phyloP scores from a whole-genome alignment of 768 basidiomycete genomes.

The Xerocomellus chrysenteron region DNA sequence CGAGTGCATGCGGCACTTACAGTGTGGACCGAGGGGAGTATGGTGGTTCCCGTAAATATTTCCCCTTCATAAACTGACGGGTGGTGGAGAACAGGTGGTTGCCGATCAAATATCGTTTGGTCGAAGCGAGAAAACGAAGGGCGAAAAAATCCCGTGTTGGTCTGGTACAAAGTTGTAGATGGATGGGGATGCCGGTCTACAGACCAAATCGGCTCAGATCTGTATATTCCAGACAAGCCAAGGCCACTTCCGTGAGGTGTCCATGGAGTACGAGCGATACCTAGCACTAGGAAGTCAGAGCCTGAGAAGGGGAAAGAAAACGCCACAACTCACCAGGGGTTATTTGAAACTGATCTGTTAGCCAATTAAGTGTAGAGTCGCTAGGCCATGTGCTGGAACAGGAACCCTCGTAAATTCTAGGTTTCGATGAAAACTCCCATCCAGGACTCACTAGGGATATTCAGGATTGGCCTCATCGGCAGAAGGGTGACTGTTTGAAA shows the following conservation, averaged over 20 bases:
- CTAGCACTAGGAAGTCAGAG: conserved; percentile 1
- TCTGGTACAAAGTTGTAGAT: background rate
- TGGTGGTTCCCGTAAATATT: background rate
- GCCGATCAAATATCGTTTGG: too few species aligned
- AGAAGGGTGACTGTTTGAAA: background rate
- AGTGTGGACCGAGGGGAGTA: background rate
- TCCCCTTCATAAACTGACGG: background rate
- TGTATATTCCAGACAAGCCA: background rate
- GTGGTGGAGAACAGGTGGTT: background rate
- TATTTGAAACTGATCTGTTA: background rate
- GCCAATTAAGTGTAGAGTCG: background rate
- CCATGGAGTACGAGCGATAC: background rate
- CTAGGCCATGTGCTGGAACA: background rate
- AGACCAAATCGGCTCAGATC: background rate
- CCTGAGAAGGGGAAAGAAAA: background rate
- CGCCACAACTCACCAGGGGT: background rate
- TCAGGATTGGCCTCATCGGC: background rate
- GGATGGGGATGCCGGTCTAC: background rate
- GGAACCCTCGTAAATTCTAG: background rate
- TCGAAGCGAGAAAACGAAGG: too few species aligned
- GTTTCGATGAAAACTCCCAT: background rate
- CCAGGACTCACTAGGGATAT: background rate
- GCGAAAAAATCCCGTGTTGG: background rate
- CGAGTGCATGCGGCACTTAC: background rate
- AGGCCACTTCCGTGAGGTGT: background rate